These are phyloP conservation scores for Solanum etuberosum DNA, from an alignment of 257 asterid species.

Conservation along the genomic window DNA sequence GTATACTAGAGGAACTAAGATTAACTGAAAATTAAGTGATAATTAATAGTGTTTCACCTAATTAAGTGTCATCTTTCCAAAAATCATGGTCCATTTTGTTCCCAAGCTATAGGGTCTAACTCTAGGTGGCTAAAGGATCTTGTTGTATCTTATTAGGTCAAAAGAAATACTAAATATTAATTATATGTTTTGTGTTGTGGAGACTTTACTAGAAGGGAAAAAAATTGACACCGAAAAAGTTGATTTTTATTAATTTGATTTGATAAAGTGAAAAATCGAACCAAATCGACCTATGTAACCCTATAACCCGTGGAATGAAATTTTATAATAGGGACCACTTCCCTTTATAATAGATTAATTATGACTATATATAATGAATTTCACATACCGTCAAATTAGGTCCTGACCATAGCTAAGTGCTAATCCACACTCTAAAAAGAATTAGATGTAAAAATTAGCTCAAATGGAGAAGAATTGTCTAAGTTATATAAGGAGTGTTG, in stretches of 20 bases:
- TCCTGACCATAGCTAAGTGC: neutral
- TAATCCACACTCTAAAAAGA: neutral
- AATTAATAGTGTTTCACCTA: neutral
- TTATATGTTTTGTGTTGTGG: neutral
- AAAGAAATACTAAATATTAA: neutral
- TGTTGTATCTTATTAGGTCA: neutral
- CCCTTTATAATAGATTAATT: neutral
- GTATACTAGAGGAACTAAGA: neutral
- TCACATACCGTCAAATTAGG: neutral
- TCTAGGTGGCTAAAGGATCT: neutral
- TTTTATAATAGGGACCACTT: neutral
- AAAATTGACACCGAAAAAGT: fast-evolving
- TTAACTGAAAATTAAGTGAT: neutral
- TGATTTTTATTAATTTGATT: neutral
- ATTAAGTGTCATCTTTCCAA: neutral
- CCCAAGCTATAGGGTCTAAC: neutral
- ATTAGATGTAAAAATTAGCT: neutral
- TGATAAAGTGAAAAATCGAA: neutral
- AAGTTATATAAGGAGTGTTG: neutral
- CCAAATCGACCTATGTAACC: neutral
- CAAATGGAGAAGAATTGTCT: neutral
- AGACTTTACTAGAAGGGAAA: neutral
- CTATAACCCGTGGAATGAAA: neutral
- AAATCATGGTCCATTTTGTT: neutral
- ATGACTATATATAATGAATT: neutral